phyloP scores from a whole-genome alignment of 2,329 filamentous ascomycete genomes.

The Trematosphaeria pertusa region DNA sequence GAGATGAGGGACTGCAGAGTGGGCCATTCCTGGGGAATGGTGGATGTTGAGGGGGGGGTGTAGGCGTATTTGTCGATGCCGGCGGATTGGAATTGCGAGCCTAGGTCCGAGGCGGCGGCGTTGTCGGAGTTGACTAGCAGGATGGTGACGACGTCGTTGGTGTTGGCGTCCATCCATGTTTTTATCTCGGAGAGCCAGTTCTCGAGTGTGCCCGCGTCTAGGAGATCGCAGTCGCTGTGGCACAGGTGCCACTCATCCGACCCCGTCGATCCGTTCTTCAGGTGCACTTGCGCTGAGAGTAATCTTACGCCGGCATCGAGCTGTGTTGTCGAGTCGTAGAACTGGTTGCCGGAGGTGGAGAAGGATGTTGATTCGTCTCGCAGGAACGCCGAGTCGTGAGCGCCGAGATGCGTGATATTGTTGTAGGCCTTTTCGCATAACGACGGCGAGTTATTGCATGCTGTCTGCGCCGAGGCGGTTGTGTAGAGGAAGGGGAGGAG shows the following conservation, averaged over 20 bases:
- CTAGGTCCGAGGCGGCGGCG: conserved; percentile 62
- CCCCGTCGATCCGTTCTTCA: conserved; percentile 52
- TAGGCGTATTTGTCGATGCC: conserved; percentile 69
- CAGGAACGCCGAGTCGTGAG: conserved; percentile 76
- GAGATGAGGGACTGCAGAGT: conserved; percentile 74
- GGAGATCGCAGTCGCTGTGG: conserved; percentile 70
- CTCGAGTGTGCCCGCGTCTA: conserved; percentile 72
- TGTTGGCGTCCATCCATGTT: conserved; percentile 72
- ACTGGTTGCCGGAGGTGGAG: conserved; percentile 74
- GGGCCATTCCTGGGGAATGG: conserved; percentile 68
- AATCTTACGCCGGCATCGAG: conserved; percentile 75
- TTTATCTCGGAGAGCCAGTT: conserved; percentile 70
- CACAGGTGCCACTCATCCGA: conserved; percentile 67
- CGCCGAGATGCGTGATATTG: conserved; percentile 78
- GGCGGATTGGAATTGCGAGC: conserved; percentile 53
- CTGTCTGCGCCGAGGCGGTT: conserved; percentile 46
- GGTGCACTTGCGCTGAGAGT: conserved; percentile 75
- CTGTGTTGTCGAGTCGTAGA: conserved; percentile 73
- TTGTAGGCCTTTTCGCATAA: conserved; percentile 76
- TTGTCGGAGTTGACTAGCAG: conserved; percentile 75
- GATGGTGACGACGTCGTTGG: conserved; percentile 77
- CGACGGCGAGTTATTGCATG: conserved; percentile 82
- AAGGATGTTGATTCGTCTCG: conserved; percentile 68
- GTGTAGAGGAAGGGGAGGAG: conserved; percentile 38
- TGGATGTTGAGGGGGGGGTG: conserved; percentile 47